A percentile compares a stretch with the other conserved stretches of the same genome.
phyloP scores from a whole-genome alignment of 306 rosid genomes.

The Boehmeria nivea region DNA sequence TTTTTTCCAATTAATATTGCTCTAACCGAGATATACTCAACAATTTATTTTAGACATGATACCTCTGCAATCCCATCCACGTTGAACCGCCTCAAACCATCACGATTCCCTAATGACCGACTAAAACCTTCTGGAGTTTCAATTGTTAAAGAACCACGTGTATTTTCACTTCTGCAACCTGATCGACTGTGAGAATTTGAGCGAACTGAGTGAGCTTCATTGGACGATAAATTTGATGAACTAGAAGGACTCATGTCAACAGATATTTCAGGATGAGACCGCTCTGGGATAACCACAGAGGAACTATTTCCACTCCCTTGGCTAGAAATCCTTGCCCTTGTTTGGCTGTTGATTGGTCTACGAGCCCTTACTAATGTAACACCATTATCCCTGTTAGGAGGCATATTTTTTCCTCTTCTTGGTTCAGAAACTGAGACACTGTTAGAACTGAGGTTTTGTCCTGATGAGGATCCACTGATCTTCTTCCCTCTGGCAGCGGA shows the following conservation, averaged over 20 bases:
- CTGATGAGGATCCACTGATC: constrained; percentile 49
- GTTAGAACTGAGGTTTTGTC: constrained; percentile 39
- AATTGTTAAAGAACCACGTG: constrained; percentile 33
- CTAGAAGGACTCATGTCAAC: constrained; percentile 36
- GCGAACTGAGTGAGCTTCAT: constrained; percentile 36
- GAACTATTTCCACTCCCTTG: constrained; percentile 53
- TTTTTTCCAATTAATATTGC: too few species aligned
- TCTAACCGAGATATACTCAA: too few species aligned
- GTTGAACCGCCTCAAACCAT: constrained; percentile 55
- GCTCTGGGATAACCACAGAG: constrained; percentile 30
- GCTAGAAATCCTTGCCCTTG: constrained; percentile 50
- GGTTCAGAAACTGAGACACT: constrained; percentile 74
- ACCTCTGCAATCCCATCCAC: constrained; percentile 96
- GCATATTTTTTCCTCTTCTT: constrained; percentile 47
- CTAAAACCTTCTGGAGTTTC: constrained; percentile 51
- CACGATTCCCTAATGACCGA: constrained; percentile 50
- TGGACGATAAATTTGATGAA: constrained; percentile 35
- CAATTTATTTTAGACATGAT: constrained; percentile 10
- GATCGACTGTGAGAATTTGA: constrained; percentile 47
- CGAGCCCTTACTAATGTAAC: constrained; percentile 52
- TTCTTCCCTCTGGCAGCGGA: constrained; percentile 70
- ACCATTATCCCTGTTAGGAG: constrained; percentile 47
- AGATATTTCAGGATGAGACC: constrained; percentile 36
- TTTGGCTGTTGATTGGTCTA: constrained; percentile 40
- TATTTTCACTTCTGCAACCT: constrained; percentile 43